Percentiles rank a stretch among this genome's conserved stretches.
Evolutionary conservation across 163 green algal species (phyloP).

Genomic region (Chlamydomonas reinhardtii): DNA sequence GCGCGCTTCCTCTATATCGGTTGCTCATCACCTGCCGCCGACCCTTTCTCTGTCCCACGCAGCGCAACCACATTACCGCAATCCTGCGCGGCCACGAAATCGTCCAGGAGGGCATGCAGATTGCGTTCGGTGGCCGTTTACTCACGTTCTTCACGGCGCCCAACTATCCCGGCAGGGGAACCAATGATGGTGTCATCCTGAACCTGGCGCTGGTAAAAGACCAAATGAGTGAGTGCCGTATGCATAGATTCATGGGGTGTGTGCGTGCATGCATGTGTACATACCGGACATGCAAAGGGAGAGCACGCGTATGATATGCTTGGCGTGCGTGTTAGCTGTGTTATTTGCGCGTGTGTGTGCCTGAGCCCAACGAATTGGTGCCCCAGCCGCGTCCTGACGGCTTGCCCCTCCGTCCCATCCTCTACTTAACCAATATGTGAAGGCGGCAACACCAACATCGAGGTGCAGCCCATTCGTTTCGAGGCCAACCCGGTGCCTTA

Average conservation of each 20-base stretch:
- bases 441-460: not conserved
- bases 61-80: conserved; percentile 7
- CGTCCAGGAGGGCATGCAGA: conserved; percentile 13
- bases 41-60: not conserved
- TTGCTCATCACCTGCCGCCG: not conserved
- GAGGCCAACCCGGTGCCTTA: not conserved
- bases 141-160: conserved; percentile 28
- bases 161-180: not conserved
- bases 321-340: not conserved
- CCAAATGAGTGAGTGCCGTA: not conserved
- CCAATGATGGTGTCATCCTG: conserved; percentile 36
- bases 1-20: too few relatives aligned
- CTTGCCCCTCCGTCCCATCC: too few relatives aligned
- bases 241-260: not conserved
- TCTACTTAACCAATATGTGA: too few relatives aligned
- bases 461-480: conserved; percentile 6
- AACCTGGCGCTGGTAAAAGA: not conserved
- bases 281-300: too few relatives aligned
- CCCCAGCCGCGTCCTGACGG: too few relatives aligned
- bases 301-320: too few relatives aligned
- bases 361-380: too few relatives aligned
- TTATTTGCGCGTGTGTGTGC: too few relatives aligned
- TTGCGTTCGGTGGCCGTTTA: not conserved
- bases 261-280: too few relatives aligned
- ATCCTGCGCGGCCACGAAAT: conserved; percentile 38